These are phyloP conservation scores for Mercurialis annua DNA, from an alignment of 345 rosid species.

Conservation along the genomic window DNA sequence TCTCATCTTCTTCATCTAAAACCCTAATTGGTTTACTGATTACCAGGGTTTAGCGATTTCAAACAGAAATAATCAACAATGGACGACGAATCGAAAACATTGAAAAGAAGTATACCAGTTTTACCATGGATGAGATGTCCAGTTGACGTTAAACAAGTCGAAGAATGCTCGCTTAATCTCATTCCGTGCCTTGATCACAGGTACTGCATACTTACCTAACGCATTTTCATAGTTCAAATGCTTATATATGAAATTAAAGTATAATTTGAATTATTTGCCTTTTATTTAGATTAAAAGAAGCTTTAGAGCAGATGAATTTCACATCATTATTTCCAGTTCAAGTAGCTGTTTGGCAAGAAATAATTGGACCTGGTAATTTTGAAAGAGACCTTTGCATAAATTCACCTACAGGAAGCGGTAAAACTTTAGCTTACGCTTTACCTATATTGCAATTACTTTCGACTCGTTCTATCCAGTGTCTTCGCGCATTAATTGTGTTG, in stretches of 20 bases:
- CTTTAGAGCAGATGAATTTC: conserved; percentile 58
- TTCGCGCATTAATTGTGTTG: conserved; percentile 87
- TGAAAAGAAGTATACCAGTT: conserved; percentile 40
- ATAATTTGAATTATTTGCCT: conserved; percentile 3
- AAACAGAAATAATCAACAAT: no score
- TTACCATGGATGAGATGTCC: conserved; percentile 97
- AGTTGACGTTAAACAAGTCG: conserved; percentile 47
- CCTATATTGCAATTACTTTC: conserved; percentile 77
- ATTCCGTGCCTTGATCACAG: conserved; percentile 78
- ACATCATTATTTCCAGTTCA: conserved; percentile 78
- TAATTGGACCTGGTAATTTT: conserved; percentile 81
- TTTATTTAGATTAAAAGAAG: conserved; percentile 56
- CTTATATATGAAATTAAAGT: neutral
- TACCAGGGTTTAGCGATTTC: no score
- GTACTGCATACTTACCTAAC: conserved; percentile 29
- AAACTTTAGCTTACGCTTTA: conserved; percentile 85
- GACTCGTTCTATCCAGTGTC: conserved; percentile 58
- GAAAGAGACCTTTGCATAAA: conserved; percentile 84
- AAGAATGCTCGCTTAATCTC: conserved; percentile 52
- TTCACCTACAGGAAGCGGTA: conserved; percentile 94
- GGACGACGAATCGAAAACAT: conserved; percentile 26
- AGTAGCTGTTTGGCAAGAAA: conserved; percentile 91
- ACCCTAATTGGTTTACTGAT: no score
- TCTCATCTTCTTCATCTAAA: no score
- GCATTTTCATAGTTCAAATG: neutral